Base-by-base conservation (phyloP, 1,284 basidiomycete genomes). In the Ustilago xerochloae region DNA sequence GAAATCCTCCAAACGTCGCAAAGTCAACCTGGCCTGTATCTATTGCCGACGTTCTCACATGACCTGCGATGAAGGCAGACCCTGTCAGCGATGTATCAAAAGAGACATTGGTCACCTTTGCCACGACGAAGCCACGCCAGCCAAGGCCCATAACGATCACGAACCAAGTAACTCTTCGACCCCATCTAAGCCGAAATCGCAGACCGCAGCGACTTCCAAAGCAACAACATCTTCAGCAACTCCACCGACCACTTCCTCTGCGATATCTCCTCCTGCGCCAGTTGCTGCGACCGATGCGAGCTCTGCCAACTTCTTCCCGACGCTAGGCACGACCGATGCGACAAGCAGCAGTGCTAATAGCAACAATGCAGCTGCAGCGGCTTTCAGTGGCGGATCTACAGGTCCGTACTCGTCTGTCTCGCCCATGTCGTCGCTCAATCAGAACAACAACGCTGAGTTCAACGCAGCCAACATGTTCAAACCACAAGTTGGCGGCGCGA, bases 21-120 rank as follows among this genome's bases (percentile, higher is more conserved):
- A 84, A 50, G 82, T 84, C 7, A 78, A 78, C 28, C 63, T 73
- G 86, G 94, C 94, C 1, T 97, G 94, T 84, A 88, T 97, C 51
- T 97, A 96, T 86, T 97, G 94, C 85, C 88, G 94, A 76, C 87
- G 93, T 64, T 94, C 92, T 88, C 91, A 93, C 89, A 93, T 86
- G 85, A 82, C 83, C 6, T 86, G 85, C 65, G 85, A 85, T 41
- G 82, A 84, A 18, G 79, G 78, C n/a, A 63, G 85, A 6, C 85
- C 85, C 1, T 86, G 85, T 49, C 76, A 78, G 46, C 63, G 85
- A 5, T 86, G 86, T 63, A 80, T 86, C 75, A 86, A 86, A 71
- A 76, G 86, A 20, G 85, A 86, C 54, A 86, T 86, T 35, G 85
- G 85, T 1, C 85, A 86, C 63, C 71, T 86, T 15, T 86, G 86